Conservation (phyloP, 192 early-diverging fungal species). For the Entomortierella parvispora region DNA sequence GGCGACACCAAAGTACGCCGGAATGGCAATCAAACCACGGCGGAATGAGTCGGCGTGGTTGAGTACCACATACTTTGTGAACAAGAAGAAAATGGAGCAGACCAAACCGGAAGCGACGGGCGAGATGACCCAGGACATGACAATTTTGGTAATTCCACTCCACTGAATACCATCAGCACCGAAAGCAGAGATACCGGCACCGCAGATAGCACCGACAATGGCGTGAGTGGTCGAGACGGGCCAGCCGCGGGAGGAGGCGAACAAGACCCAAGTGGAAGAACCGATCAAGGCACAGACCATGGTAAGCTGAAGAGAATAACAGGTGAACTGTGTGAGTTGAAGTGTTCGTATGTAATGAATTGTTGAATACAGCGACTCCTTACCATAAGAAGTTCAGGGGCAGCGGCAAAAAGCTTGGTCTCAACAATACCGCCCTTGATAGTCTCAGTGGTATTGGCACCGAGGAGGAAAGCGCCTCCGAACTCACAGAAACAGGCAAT, state of each 20-base stretch:
- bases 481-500: slow-evolving; percentile 88
- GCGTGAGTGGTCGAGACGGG: slow-evolving; percentile 88
- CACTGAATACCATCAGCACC: slow-evolving; percentile 73
- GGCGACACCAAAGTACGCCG: slow-evolving; percentile 78
- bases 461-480: slow-evolving; percentile 78
- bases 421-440: slow-evolving; percentile 80
- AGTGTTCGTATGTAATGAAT: too few relatives aligned
- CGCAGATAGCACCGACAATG: slow-evolving; percentile 82
- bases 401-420: slow-evolving; percentile 58
- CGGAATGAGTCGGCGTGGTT: slow-evolving; percentile 67
- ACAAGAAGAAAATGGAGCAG: slow-evolving; percentile 70
- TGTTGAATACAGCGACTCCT: too few relatives aligned
- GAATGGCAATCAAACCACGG: slow-evolving; percentile 73
- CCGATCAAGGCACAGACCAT: slow-evolving; percentile 86
- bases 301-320: slow-evolving; percentile 64
- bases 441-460: slow-evolving; percentile 76
- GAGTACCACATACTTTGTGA: slow-evolving; percentile 73
- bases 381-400: slow-evolving; percentile 79
- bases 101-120: slow-evolving; percentile 73
- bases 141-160: slow-evolving; percentile 41
- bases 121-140: slow-evolving; percentile 77
- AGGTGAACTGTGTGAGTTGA: too few relatives aligned
- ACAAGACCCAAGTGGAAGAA: slow-evolving; percentile 81
- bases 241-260: slow-evolving; percentile 71
- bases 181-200: slow-evolving; percentile 81